A percentile compares a stretch with the other conserved stretches of the same genome.
These are phyloP conservation scores for Globisporangium solare DNA, from an alignment of 352 stramenopile genomes.

Conservation along the genomic window DNA sequence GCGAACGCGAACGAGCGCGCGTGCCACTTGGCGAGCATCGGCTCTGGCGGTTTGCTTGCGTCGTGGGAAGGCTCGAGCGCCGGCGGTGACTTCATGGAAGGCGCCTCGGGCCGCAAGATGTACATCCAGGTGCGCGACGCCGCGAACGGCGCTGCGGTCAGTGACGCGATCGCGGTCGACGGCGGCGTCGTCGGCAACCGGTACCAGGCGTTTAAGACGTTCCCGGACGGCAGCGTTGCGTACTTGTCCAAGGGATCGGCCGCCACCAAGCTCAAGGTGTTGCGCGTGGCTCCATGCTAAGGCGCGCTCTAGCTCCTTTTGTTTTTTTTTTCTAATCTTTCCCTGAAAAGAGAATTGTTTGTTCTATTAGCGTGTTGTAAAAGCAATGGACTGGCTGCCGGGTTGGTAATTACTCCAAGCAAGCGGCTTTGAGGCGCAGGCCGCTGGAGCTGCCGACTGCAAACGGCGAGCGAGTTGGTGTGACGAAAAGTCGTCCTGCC, in stretches of 20 bases:
- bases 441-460: no score
- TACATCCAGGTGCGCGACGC: constrained; percentile 51
- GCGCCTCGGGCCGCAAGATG: constrained; percentile 24
- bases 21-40: constrained; percentile 38
- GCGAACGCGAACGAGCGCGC: constrained; percentile 45
- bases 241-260: constrained; percentile 42
- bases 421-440: no score
- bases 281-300: constrained; percentile 48
- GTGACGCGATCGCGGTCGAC: constrained; percentile 38
- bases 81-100: constrained; percentile 27
- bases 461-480: no score
- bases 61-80: constrained; percentile 42
- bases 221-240: constrained; percentile 43
- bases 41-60: constrained; percentile 32
- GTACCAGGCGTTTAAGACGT: constrained; percentile 55
- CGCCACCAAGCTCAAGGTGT: constrained; percentile 36
- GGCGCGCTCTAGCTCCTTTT: no score
- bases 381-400: no score
- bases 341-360: no score
- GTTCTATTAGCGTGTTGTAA: no score
- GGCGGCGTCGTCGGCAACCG: constrained; percentile 45
- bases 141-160: constrained; percentile 33
- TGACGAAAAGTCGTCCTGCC: no score
- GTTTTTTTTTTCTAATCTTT: no score
- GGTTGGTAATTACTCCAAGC: no score